Conservation (phyloP, 176 grass and related monocot species). For the Poa pratensis region DNA sequence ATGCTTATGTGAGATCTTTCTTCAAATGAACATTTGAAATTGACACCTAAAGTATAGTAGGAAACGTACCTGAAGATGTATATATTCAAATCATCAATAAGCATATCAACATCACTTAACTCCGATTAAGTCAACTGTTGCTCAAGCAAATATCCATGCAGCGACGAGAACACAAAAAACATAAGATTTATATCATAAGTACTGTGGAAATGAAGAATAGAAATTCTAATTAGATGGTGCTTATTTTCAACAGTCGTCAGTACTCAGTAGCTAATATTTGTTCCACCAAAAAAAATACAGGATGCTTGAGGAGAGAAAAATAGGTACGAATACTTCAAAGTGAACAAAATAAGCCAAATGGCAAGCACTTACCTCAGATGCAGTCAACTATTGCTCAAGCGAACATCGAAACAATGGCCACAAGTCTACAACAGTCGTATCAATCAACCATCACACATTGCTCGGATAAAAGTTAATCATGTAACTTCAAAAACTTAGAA, state of each 20-base stretch:
- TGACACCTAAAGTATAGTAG: constrained; percentile 8
- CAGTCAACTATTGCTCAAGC: constrained; percentile 17
- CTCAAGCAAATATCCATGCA: not conserved
- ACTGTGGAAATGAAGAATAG: not conserved
- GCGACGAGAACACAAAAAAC: not conserved
- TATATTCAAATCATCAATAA: not conserved
- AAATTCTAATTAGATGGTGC: not conserved
- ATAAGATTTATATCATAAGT: not conserved
- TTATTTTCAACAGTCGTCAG: not conserved
- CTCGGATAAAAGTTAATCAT: not conserved
- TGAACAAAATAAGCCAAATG: not conserved
- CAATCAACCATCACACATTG: constrained; percentile 9
- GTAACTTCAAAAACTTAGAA: not conserved
- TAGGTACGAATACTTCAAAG: not conserved
- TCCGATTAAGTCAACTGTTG: not conserved
- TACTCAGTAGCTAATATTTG: not conserved
- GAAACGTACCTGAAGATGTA: constrained; percentile 12
- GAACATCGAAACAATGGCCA: constrained; percentile 11
- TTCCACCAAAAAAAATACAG: not conserved
- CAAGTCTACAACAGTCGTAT: not conserved
- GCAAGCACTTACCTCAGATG: constrained; percentile 16
- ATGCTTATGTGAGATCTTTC: not conserved
- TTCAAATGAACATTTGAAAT: not conserved
- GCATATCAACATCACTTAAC: not conserved
- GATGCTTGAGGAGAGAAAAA: not conserved